A percentile compares a stretch with the other conserved stretches of the same genome.
These are phyloP conservation scores for Colletotrichum filicis DNA, from an alignment of 2,329 filamentous ascomycete species.

Conservation along the genomic window DNA sequence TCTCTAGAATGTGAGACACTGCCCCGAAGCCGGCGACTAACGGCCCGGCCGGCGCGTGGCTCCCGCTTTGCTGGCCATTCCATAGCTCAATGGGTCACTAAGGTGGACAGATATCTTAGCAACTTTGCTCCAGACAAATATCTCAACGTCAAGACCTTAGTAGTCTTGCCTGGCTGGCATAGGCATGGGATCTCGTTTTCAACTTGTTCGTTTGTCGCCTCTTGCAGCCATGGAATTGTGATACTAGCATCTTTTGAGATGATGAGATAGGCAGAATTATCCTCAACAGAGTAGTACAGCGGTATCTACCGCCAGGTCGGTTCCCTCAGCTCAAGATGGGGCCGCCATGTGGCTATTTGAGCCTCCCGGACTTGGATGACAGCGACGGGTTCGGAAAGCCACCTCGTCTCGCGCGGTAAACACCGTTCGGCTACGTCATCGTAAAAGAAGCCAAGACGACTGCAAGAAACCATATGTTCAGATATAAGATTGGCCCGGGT, in stretches of 20 bases:
- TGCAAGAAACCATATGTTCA: neutral
- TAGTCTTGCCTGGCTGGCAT: neutral
- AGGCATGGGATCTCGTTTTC: neutral
- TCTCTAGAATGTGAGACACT: slow-evolving; percentile 22
- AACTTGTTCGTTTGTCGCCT: neutral
- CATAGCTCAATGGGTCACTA: neutral
- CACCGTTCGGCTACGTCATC: neutral
- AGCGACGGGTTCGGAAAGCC: neutral
- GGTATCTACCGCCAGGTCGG: neutral
- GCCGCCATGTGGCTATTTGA: neutral
- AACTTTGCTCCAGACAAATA: neutral
- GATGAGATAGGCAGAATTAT: neutral
- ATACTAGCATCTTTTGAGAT: neutral
- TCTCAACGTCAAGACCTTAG: no score
- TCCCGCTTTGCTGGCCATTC: neutral
- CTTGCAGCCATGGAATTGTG: neutral
- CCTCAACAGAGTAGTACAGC: neutral
- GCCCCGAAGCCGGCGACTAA: slow-evolving; percentile 17
- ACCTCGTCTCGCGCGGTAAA: neutral
- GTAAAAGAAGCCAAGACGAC: neutral
- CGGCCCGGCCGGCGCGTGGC: slow-evolving; percentile 8
- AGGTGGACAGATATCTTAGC: neutral
- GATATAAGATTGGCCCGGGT: neutral
- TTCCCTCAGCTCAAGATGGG: neutral
- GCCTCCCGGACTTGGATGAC: neutral